Evolutionary conservation across 306 rosid genomes (phyloP).

Genomic region (Cyamopsis tetragonoloba): DNA sequence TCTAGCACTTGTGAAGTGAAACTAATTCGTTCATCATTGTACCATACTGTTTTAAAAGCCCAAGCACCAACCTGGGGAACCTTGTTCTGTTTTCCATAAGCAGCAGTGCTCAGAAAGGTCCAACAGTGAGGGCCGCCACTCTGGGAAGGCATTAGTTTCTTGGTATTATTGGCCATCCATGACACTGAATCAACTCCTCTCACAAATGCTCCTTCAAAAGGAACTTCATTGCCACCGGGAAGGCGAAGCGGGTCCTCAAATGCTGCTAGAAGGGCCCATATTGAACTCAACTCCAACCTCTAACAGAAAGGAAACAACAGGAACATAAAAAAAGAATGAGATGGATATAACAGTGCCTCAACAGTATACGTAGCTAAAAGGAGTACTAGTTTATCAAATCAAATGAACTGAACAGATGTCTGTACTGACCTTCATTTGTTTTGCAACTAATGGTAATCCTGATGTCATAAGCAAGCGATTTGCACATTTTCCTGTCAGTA

Average conservation of each 20-base stretch:
- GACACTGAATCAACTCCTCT: conserved; percentile 82
- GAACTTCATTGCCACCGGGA: conserved; percentile 38
- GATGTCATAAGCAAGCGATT: conserved; percentile 86
- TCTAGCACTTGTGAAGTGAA: neutral
- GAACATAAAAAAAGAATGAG: conserved; percentile 21
- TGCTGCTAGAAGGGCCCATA: conserved; percentile 96
- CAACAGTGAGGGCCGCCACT: conserved; percentile 73
- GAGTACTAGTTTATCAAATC: neutral
- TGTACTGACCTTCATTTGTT: conserved; percentile 78
- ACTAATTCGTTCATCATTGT: neutral
- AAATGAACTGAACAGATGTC: conserved; percentile 17
- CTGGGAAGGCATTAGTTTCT: conserved; percentile 49
- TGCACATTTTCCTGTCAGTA: conserved; percentile 80
- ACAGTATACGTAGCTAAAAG: conserved; percentile 2
- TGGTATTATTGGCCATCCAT: conserved; percentile 91
- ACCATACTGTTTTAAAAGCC: conserved; percentile 1
- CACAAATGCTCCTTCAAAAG: conserved; percentile 96
- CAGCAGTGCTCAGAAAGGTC: conserved; percentile 89
- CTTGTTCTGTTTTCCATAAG: conserved; percentile 77
- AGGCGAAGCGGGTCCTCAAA: conserved; percentile 85
- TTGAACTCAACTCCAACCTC: conserved; percentile 90
- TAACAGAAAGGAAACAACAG: conserved; percentile 33
- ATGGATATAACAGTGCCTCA: neutral
- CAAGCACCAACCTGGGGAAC: conserved; percentile 78
- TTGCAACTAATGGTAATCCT: conserved; percentile 74